phyloP scores from a whole-genome alignment of 2,329 filamentous ascomycete species.

The Ascochyta koolunga region DNA sequence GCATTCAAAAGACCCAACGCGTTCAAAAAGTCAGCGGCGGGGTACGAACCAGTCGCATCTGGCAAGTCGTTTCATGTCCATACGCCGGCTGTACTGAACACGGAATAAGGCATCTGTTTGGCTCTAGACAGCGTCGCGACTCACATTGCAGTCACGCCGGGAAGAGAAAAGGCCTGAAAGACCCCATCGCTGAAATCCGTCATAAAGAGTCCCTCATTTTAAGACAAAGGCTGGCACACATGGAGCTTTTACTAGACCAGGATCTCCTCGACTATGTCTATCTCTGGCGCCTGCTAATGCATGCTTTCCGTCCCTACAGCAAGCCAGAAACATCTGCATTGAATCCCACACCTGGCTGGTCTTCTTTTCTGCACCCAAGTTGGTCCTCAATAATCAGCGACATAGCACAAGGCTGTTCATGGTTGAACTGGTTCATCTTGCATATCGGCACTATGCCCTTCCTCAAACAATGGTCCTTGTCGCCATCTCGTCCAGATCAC shows the following conservation, averaged over 20 bases:
- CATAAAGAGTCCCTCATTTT: conserved; percentile 17
- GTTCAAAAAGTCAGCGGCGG: conserved; percentile 21
- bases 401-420: conserved; percentile 25
- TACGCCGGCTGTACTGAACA: conserved; percentile 25
- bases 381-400: conserved; percentile 20
- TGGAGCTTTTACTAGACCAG: conserved; percentile 7
- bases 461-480: conserved; percentile 20
- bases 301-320: conserved; percentile 20
- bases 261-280: conserved; percentile 23
- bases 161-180: not conserved
- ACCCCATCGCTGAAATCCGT: conserved; percentile 2
- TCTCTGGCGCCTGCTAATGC: conserved; percentile 20
- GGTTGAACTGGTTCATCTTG: conserved; percentile 25
- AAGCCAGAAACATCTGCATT: conserved; percentile 2
- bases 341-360: not conserved
- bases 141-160: conserved; percentile 1
- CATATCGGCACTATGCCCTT: conserved; percentile 19
- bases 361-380: not conserved
- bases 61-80: conserved; percentile 24
- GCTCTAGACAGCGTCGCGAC: conserved; percentile 2
- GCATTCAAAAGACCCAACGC: conserved; percentile 10
- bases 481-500: not conserved
- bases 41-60: conserved; percentile 18
- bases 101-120: conserved; percentile 20
- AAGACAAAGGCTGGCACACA: conserved; percentile 11